Evolutionary conservation across 116 monocot genomes (phyloP), one percentile per base, ranked within the genome.

Genomic region (Zostera marina): DNA sequence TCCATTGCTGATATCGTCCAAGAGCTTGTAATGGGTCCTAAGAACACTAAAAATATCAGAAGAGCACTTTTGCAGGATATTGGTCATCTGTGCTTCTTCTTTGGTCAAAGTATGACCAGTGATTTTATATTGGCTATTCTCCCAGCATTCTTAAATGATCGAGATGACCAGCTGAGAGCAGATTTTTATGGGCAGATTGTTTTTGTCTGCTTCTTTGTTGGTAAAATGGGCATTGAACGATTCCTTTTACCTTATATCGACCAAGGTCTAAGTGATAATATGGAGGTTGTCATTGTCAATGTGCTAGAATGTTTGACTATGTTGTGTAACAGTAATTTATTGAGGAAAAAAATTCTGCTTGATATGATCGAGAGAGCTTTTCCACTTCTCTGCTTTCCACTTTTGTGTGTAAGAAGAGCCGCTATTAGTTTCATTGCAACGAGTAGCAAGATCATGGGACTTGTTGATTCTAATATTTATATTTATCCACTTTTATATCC

Each of bases 141-240:
- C 41, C 96, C 90, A 14, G 96, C 90, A 54, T 98, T 98, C 77
- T 69, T 98, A 61, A 98, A 98, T 74, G 96, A 98, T 63, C 68
- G 83, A 41, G 90, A 98, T 78, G 90, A 90, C 49, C 96, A 85
- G 62, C 69, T 98, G 16, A 75, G 85, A 22, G 83, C 76, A 45
- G 76, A 73, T 64, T 98, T 89, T 72, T 98, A 78, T 67, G 83
- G 62, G 38, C 79, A 85, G 60, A 89, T 98, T 68, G 74, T 98
- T 53, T 89, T 70, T 72, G 86, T 98, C 40, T 89, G 90, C 58
- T 98, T 79, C 51, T 89, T 89, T 85, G 82, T 98, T 61, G 96
- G 96, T 52, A 73, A 85, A 68, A 70, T 69, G 66, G 90, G 96
- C 58, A 85, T 98, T 3, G 89, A 98, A 63, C 90, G 85, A 61